A percentile compares a stretch with the other conserved stretches of the same genome.
Conservation (phyloP, 192 early-diverging fungal species). For the Pilobolus umbonatus region DNA sequence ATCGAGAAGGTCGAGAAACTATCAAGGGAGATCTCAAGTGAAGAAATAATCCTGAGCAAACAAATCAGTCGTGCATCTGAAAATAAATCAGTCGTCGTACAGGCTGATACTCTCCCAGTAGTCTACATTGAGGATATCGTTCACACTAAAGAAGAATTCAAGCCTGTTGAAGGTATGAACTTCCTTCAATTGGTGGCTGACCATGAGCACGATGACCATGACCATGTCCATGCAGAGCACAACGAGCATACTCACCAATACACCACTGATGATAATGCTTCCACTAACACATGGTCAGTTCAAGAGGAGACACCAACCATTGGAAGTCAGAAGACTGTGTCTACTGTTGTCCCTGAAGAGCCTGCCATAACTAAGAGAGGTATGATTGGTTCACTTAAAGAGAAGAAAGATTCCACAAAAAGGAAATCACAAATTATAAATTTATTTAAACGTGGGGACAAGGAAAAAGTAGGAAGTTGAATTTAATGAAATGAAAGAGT, state of each 20-base stretch:
- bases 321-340: neutral
- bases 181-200: too few relatives aligned
- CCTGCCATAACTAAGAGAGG: neutral
- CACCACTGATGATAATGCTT: neutral
- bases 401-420: slow-evolving; percentile 5
- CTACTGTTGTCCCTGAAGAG: neutral
- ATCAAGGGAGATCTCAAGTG: too few relatives aligned
- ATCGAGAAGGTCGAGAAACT: too few relatives aligned
- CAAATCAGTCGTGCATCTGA: too few relatives aligned
- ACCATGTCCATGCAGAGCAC: neutral
- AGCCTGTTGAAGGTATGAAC: too few relatives aligned
- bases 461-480: slow-evolving; percentile 8
- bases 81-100: too few relatives aligned
- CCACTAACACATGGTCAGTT: neutral
- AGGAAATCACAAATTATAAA: slow-evolving; percentile 18
- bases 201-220: neutral
- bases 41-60: too few relatives aligned
- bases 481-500: neutral
- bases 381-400: neutral
- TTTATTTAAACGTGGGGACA: slow-evolving; percentile 17
- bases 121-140: too few relatives aligned
- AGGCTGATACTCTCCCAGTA: too few relatives aligned
- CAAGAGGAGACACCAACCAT: neutral
- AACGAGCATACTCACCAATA: neutral
- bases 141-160: too few relatives aligned